Evolutionary conservation across 257 asterid species (phyloP), one percentile per base, ranked within the genome.

Genomic region (Ehretia macrophylla): DNA sequence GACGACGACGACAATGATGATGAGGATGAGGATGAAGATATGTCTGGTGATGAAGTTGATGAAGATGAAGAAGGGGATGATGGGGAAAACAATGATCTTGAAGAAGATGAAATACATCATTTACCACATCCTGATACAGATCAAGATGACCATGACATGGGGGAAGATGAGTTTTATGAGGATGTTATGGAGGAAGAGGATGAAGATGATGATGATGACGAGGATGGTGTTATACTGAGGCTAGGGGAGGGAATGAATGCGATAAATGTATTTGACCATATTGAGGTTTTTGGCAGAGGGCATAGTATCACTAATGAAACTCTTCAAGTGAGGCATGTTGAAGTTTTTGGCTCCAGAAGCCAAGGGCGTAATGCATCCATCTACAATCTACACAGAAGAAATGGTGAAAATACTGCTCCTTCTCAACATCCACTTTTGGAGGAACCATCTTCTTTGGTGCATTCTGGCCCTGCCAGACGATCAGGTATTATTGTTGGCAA

Each of bases 201-300:
- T 64, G 97, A 87, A 58, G 97, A 90, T 23, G 97, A 90, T 14
- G 98, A 90, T 69, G 98, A 87, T 60, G 98, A 87, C 5, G 98
- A 90, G 84, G 98, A 85, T 68, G 98, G 98, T 47, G 96, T 90
- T 59, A 74, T 90, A 27, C 80, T 90, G 66, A 83, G 95, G 66
- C 74, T 90, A 44, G 98, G 96, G n/a, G 98, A 85, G 72, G 98
- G 96, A 56, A 90, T 87, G 96, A 88, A 90, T 71, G 98, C 96
- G 32, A 83, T 83, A 54, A 82, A 84, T 64, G 95, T 89, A 54
- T 85, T 90, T 74, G 98, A 90, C 77, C 98, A 87, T 72, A 87
- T 90, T 63, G 98, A 87, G 79, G 96, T 87, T 64, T 77, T 90
- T 75, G 98, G 95, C 16, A 80, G 91, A 74, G 98, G 87, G 46